Percentiles rank a stretch among this genome's conserved stretches.
phyloP scores from a whole-genome alignment of 2,329 filamentous ascomycete genomes.

The Apiospora marii region DNA sequence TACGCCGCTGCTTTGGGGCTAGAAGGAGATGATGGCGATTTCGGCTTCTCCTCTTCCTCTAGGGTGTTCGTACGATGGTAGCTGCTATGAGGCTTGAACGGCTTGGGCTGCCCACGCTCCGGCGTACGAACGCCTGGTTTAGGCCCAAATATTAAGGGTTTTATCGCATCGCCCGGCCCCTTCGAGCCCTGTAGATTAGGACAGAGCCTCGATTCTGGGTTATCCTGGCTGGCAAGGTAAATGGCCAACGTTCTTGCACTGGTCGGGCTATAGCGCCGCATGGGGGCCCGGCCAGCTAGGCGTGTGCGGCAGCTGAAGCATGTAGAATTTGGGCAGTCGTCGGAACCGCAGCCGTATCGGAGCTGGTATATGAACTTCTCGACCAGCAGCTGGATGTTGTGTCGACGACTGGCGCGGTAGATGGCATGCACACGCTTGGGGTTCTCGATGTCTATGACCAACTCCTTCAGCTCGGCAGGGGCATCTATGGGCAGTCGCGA shows the following conservation, averaged over 20 bases:
- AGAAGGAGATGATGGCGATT: background rate
- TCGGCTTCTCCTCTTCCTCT: slow-evolving; percentile 22
- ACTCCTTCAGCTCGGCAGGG: slow-evolving; percentile 62
- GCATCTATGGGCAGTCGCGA: slow-evolving; percentile 67
- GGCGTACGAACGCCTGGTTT: slow-evolving; percentile 38
- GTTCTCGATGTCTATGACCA: slow-evolving; percentile 66
- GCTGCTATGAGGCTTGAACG: slow-evolving; percentile 4
- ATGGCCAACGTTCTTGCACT: slow-evolving; percentile 84
- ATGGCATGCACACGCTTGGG: slow-evolving; percentile 68
- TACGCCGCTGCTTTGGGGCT: background rate
- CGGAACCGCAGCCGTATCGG: slow-evolving; percentile 78
- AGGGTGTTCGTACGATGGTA: background rate
- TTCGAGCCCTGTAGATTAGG: slow-evolving; percentile 54
- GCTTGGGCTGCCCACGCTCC: slow-evolving; percentile 30
- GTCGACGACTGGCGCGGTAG: slow-evolving; percentile 66
- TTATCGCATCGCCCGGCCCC: slow-evolving; percentile 53
- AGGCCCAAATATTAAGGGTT: slow-evolving; percentile 55
- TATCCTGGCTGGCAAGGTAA: slow-evolving; percentile 80
- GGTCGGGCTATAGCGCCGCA: slow-evolving; percentile 80
- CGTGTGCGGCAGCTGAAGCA: slow-evolving; percentile 82
- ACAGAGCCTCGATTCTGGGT: slow-evolving; percentile 76
- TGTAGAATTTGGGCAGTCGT: slow-evolving; percentile 75
- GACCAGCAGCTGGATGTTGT: slow-evolving; percentile 71
- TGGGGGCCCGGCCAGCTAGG: slow-evolving; percentile 69
- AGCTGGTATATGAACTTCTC: slow-evolving; percentile 83